phyloP scores from a whole-genome alignment of 371 early-diverging fungal genomes.

The Conidiobolus incongruus region DNA sequence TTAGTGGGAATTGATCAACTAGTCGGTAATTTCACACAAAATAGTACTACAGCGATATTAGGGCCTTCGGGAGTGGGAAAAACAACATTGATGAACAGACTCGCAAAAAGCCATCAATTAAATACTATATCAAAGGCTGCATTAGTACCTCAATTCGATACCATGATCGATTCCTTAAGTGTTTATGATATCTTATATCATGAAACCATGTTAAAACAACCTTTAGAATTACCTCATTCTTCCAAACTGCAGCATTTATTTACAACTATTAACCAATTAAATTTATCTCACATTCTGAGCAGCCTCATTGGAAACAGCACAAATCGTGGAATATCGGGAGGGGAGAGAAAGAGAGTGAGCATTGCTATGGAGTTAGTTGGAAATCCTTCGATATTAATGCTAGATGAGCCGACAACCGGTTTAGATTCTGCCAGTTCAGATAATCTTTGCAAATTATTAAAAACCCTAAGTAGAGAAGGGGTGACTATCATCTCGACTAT shows the following conservation, averaged over 20 bases:
- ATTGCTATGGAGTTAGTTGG: conserved; percentile 77
- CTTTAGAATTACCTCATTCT: too few species aligned
- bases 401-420: conserved; percentile 88
- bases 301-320: not conserved
- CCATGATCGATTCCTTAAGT: too few species aligned
- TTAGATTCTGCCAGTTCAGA: conserved; percentile 9
- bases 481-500: conserved; percentile 19
- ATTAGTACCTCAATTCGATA: too few species aligned
- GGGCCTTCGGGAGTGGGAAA: conserved; percentile 61
- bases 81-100: conserved; percentile 28
- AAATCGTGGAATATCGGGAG: conserved; percentile 17
- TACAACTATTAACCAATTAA: too few species aligned
- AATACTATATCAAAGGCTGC: conserved; percentile 30
- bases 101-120: conserved; percentile 30
- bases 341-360: conserved; percentile 63
- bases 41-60: conserved; percentile 18
- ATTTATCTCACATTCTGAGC: too few species aligned
- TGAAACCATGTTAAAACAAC: too few species aligned
- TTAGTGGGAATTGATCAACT: conserved; percentile 7
- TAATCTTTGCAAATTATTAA: not conserved
- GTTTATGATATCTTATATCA: too few species aligned
- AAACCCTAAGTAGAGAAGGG: not conserved
- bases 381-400: conserved; percentile 64
- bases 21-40: conserved; percentile 19
- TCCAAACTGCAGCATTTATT: too few species aligned